These are phyloP conservation scores for Neurospora discreta DNA, from an alignment of 495 filamentous ascomycete genomes.

Conservation along the genomic window DNA sequence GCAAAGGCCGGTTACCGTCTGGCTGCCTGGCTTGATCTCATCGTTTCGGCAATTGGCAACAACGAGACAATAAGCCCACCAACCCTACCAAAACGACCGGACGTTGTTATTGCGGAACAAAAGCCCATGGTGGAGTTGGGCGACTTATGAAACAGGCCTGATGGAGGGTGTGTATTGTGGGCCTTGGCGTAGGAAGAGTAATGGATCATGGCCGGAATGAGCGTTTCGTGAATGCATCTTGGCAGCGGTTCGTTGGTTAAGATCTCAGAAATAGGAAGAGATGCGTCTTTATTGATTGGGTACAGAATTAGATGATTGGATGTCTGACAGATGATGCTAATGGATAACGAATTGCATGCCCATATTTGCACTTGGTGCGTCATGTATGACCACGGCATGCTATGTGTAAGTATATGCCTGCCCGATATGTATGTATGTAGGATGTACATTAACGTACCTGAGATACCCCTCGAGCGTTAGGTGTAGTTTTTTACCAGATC, in stretches of 20 bases:
- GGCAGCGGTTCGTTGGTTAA: neutral
- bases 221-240: neutral
- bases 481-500: neutral
- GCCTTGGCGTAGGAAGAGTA: neutral
- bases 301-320: neutral
- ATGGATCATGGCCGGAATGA: neutral
- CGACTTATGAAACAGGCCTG: neutral
- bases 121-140: neutral
- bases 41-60: conserved; percentile 23
- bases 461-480: neutral
- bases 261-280: neutral
- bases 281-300: neutral
- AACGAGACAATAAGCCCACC: neutral
- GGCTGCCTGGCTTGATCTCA: conserved; percentile 48
- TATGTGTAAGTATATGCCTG: neutral
- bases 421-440: neutral
- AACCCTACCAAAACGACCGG: neutral
- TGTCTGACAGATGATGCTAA: neutral
- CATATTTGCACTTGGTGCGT: neutral
- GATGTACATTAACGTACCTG: neutral
- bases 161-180: neutral
- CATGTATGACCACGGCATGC: neutral
- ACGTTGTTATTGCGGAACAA: neutral
- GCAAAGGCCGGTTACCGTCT: conserved; percentile 65
- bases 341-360: neutral